Evolutionary conservation across 768 basidiomycete genomes (phyloP), one percentile per base, ranked within the genome.

Genomic region (Coprinopsis strossmayeri): DNA sequence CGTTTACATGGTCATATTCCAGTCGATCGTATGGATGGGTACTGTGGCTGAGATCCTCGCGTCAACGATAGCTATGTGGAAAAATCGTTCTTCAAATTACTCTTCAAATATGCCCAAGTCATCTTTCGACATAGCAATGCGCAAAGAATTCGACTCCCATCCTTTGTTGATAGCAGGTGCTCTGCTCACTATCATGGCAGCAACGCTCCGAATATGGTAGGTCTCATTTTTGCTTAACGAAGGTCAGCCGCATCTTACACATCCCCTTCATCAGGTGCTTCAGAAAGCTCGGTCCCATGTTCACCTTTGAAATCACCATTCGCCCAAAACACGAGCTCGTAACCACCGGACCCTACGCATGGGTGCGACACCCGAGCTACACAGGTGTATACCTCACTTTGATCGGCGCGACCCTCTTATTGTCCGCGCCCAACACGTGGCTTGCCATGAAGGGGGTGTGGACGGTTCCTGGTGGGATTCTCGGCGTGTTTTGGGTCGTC

Each of bases 311-410:
- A 41, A 66, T 73, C 28, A 65, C 67, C 30, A 67, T 72, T 34
- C 67, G 63, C 7, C 63, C 62, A 0, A 60, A 67, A 46, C 72
- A 74, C 53, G 58, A 63, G 46, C 66, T 74, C 35, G 58, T 74
- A 46, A 72, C 67, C 1, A 54, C 61, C n/a, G 71, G 71, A 0
- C 72, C 71, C 1, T 74, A 74, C 42, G 58, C 69, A n/a, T 65
- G 66, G 61, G 67, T 71, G 7, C 66, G 72, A 34, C 72, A 74
- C 53, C 72, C 71, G 34, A 65, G 69, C 55, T 74, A 74, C 51
- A 64, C 67, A 7, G 70, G 68, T n/a, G 61, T 69, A 23, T 67
- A 64, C 47, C 59, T 69, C 40, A 69, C 66, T 4, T 58, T 71
- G 3, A 52, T 54, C 18, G 68, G 69, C 7, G 64, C 65, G 1